Evolutionary conservation across 108 stramenopile species (phyloP).

Genomic region (Seminavis robusta): DNA sequence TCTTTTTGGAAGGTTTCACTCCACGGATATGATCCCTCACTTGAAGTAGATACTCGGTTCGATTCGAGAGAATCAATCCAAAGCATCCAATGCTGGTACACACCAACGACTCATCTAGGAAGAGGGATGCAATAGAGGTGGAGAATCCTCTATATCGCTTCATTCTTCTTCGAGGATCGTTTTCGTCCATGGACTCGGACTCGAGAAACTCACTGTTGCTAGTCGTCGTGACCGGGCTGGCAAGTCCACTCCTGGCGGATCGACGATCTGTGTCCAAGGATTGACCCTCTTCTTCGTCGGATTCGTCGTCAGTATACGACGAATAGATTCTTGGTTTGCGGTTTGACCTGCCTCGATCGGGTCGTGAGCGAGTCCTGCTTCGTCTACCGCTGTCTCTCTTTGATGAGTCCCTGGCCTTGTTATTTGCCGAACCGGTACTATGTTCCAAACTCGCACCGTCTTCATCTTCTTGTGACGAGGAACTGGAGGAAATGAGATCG

Average conservation of each 20-base stretch:
- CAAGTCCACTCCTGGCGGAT: neutral
- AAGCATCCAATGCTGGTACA: conserved; percentile 79
- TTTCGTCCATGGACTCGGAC: neutral
- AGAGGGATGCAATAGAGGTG: conserved; percentile 70
- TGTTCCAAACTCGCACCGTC: no score
- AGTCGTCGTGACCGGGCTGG: neutral
- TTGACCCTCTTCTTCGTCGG: neutral
- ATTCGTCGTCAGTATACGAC: neutral
- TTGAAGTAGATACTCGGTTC: conserved; percentile 75
- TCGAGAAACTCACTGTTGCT: conserved; percentile 1
- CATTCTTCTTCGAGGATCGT: conserved; percentile 20
- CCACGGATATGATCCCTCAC: conserved; percentile 70
- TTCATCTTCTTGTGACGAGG: no score
- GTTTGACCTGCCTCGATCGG: neutral
- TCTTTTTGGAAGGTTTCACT: conserved; percentile 12
- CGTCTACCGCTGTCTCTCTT: no score
- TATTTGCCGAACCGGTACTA: no score
- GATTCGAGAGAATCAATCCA: conserved; percentile 66
- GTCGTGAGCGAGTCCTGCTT: no score
- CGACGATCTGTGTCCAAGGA: neutral
- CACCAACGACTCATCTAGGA: conserved; percentile 78
- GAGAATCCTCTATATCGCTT: conserved; percentile 73
- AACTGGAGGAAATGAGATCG: no score
- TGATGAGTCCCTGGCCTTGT: no score
- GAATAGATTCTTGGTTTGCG: neutral